Percentiles rank a stretch among this genome's conserved stretches.
Conservation (phyloP, 306 rosid species). For the Malus domestica region DNA sequence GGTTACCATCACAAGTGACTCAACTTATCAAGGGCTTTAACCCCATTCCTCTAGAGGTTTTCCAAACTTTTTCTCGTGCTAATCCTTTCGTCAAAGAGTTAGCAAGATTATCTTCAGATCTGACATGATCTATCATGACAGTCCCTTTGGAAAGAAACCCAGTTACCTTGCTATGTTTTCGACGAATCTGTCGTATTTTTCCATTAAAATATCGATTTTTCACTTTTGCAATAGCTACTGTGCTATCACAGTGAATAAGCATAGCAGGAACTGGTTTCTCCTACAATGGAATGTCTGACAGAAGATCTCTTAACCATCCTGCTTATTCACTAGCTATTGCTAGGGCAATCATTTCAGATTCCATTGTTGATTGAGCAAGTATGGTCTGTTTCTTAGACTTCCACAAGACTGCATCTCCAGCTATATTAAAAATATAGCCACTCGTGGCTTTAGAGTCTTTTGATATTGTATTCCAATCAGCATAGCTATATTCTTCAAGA, state of each 20-base stretch:
- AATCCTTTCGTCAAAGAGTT: no score
- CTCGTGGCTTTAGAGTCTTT: not conserved
- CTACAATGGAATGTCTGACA: not conserved
- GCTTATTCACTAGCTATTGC: not conserved
- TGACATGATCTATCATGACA: rapidly evolving
- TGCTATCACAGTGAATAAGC: not conserved
- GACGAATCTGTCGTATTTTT: not conserved
- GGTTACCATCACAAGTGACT: not conserved
- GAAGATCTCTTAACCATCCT: not conserved
- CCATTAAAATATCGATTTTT: not conserved
- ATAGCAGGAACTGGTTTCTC: not conserved
- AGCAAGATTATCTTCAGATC: no score
- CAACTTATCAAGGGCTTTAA: not conserved
- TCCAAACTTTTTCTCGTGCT: no score
- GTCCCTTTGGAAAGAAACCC: not conserved
- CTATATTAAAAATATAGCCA: not conserved
- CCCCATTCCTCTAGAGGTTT: not conserved
- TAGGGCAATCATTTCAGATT: not conserved
- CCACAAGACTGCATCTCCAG: not conserved
- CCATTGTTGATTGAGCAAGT: not conserved
- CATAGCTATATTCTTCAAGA: not conserved
- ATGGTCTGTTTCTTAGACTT: not conserved
- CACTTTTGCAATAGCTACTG: not conserved
- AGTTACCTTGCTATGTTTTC: not conserved
- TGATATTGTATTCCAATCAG: not conserved